Evolutionary conservation across 768 basidiomycete genomes (phyloP).

Genomic region (Suillus discolor): DNA sequence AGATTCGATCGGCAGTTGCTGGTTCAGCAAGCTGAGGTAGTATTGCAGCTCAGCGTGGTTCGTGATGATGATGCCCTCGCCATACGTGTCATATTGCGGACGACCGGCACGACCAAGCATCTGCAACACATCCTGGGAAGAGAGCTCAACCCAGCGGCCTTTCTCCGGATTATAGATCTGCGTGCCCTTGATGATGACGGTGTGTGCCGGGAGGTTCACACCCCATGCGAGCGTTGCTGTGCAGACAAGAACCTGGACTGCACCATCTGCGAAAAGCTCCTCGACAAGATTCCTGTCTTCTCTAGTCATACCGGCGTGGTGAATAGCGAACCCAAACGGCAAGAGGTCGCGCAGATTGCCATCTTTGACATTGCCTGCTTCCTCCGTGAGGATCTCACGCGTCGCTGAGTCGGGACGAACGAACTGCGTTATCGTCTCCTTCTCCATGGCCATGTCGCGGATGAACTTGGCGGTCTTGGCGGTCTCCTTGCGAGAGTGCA

Average conservation of each 20-base stretch:
- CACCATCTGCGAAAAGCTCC: constrained; percentile 90
- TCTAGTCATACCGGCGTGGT: constrained; percentile 95
- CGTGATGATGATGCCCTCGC: constrained; percentile 98
- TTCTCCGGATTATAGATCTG: constrained; percentile 99
- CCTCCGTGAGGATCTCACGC: constrained; percentile 85
- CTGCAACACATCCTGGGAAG: constrained; percentile 94
- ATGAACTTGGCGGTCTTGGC: constrained; percentile 96
- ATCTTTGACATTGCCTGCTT: constrained; percentile 83
- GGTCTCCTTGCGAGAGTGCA: constrained; percentile 98
- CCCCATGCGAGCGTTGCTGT: constrained; percentile 99
- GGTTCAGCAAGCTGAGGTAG: constrained; percentile 92
- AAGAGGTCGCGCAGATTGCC: constrained; percentile 83
- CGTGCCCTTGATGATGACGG: constrained; percentile 99
- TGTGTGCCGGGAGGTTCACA: constrained; percentile 96
- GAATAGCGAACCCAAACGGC: constrained; percentile 96
- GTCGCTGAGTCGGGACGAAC: constrained; percentile 92
- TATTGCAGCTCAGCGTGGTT: constrained; percentile 97
- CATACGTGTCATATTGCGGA: constrained; percentile 95
- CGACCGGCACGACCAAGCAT: constrained; percentile 98
- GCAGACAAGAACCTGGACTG: constrained; percentile 92
- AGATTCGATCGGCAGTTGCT: constrained; percentile 96
- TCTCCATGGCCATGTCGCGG: constrained; percentile 93
- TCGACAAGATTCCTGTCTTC: constrained; percentile 92
- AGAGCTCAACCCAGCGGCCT: constrained; percentile 95
- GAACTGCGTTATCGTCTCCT: constrained; percentile 95